A percentile compares a stretch with the other conserved stretches of the same genome.
phyloP scores from a whole-genome alignment of 2,329 filamentous ascomycete genomes.

The Exophiala mesophila region DNA sequence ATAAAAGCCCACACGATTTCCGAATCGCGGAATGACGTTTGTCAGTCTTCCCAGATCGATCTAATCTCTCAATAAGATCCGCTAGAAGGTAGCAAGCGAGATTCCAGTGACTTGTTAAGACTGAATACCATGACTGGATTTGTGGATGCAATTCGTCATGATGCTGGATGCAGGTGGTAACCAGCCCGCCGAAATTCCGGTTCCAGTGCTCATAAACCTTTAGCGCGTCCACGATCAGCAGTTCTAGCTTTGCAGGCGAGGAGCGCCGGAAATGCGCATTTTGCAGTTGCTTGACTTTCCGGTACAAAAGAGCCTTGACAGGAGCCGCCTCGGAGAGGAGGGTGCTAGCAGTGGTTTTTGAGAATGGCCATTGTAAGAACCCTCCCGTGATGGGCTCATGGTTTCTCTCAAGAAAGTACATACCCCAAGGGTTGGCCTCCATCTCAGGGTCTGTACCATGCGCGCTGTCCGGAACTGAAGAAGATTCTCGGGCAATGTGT shows the following conservation, averaged over 20 bases:
- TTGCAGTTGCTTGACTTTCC: constrained; percentile 53
- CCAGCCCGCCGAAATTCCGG: constrained; percentile 47
- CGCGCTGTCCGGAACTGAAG: neutral
- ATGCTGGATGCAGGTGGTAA: constrained; percentile 48
- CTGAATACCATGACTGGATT: constrained; percentile 57
- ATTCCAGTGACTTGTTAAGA: constrained; percentile 55
- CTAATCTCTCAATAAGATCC: constrained; percentile 50
- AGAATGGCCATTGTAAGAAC: constrained; percentile 47
- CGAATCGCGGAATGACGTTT: constrained; percentile 4
- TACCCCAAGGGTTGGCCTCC: constrained; percentile 7
- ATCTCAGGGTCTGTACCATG: neutral
- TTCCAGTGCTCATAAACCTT: constrained; percentile 54
- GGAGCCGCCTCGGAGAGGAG: constrained; percentile 51
- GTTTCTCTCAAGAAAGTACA: constrained; percentile 4
- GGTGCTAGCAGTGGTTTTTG: constrained; percentile 48
- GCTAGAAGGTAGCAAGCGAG: constrained; percentile 52
- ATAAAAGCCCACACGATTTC: constrained; percentile 9
- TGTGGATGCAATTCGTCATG: constrained; percentile 48
- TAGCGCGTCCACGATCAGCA: constrained; percentile 45
- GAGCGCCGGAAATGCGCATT: constrained; percentile 43
- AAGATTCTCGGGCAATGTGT: neutral
- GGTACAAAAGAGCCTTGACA: constrained; percentile 56
- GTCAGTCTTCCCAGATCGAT: constrained; percentile 30
- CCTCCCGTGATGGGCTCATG: neutral
- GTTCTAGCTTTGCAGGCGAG: constrained; percentile 41